Conservation (phyloP, 2,329 filamentous ascomycete species). For the Pseudogymnoascus sp. region DNA sequence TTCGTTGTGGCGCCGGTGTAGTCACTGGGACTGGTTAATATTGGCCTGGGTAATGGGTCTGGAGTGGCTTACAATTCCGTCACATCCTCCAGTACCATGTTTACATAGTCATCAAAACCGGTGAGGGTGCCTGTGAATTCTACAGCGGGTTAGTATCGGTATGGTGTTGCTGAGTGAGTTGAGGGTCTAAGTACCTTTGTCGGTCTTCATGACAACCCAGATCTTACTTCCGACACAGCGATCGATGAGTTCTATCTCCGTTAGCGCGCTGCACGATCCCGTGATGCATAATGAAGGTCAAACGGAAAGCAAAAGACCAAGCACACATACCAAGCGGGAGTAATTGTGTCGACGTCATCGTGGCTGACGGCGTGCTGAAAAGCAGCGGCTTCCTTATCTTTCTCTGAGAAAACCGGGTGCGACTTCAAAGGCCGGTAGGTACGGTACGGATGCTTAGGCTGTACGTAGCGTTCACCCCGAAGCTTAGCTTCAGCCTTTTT, state of each 20-base stretch:
- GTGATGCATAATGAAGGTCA: neutral
- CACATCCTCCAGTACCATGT: slow-evolving; percentile 97
- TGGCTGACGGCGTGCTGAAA: slow-evolving; percentile 25
- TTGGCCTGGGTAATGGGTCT: slow-evolving; percentile 58
- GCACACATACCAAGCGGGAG: slow-evolving; percentile 54
- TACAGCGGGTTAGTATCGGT: slow-evolving; percentile 31
- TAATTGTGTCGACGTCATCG: slow-evolving; percentile 57
- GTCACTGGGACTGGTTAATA: slow-evolving; percentile 66
- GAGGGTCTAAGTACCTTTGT: slow-evolving; percentile 63
- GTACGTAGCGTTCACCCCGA: neutral
- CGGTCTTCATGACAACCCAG: slow-evolving; percentile 99
- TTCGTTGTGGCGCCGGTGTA: slow-evolving; percentile 82
- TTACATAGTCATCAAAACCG: slow-evolving; percentile 99
- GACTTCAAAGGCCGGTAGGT: neutral
- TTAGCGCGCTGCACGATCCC: neutral
- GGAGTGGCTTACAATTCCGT: slow-evolving; percentile 71
- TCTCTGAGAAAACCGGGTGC: neutral
- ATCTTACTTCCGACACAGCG: slow-evolving; percentile 97
- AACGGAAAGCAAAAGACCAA: slow-evolving; percentile 12
- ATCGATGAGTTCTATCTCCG: slow-evolving; percentile 77
- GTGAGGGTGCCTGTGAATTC: slow-evolving; percentile 93
- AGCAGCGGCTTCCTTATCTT: neutral
- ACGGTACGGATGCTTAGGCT: neutral
- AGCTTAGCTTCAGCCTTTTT: neutral
- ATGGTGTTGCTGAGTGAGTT: neutral